These are phyloP conservation scores for Terfezia claveryi DNA, from an alignment of 495 filamentous ascomycete species.

Conservation along the genomic window DNA sequence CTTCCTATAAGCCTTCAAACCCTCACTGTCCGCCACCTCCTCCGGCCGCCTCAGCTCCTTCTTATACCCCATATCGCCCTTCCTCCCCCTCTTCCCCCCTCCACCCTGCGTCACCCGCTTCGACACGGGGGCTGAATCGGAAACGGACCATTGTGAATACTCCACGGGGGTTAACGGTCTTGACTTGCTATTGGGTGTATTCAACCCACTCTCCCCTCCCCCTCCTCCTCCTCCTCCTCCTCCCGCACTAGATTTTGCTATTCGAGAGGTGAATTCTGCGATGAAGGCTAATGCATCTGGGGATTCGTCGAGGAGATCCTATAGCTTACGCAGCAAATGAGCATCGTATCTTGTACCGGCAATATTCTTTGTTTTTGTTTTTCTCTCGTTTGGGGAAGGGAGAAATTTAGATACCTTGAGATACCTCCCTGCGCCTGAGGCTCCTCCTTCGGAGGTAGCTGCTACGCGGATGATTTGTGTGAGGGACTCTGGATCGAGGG, in stretches of 20 bases:
- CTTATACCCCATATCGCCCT: constrained; percentile 5
- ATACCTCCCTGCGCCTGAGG: constrained; percentile 48
- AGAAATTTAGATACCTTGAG: constrained; percentile 30
- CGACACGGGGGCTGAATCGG: neutral
- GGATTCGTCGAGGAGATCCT: constrained; percentile 65
- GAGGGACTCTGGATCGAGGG: constrained; percentile 62
- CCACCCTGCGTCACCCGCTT: neutral
- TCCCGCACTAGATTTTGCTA: constrained; percentile 8
- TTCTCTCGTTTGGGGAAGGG: neutral
- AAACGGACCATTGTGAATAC: constrained; percentile 3
- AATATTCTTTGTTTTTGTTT: too few species aligned
- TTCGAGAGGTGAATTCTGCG: constrained; percentile 42
- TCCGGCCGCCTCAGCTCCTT: constrained; percentile 9
- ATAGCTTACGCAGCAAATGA: too few species aligned
- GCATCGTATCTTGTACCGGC: too few species aligned
- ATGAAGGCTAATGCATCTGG: constrained; percentile 78
- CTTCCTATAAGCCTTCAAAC: constrained; percentile 12
- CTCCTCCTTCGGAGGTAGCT: constrained; percentile 40
- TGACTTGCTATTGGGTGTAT: constrained; percentile 24
- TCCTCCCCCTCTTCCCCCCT: constrained; percentile 5
- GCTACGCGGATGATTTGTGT: constrained; percentile 65
- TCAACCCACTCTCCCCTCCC: constrained; percentile 16
- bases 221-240: constrained; percentile 8
- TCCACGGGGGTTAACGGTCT: constrained; percentile 20
- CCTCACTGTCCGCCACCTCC: constrained; percentile 16